phyloP scores from a whole-genome alignment of 2,329 filamentous ascomycete species.

The Paecilomyces niveus region DNA sequence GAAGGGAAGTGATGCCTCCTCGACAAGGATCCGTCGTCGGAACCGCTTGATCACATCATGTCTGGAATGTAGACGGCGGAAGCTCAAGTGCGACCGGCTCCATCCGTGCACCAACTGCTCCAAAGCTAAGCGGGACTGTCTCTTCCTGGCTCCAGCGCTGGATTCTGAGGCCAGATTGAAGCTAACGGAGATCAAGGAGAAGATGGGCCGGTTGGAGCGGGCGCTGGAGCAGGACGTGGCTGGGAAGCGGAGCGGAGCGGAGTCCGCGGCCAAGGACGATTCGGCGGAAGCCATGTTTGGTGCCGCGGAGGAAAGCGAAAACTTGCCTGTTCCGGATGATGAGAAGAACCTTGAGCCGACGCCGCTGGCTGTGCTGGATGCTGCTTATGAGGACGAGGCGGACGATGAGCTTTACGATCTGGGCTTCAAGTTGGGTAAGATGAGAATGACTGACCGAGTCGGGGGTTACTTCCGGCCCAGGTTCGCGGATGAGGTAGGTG shows the following conservation, averaged over 20 bases:
- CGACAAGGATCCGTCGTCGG: constrained; percentile 45
- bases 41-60: constrained; percentile 66
- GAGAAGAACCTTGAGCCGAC: constrained; percentile 55
- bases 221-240: constrained; percentile 63
- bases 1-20: neutral
- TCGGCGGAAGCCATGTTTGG: constrained; percentile 32
- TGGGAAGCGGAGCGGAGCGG: constrained; percentile 25
- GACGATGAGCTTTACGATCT: constrained; percentile 66
- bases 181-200: constrained; percentile 71
- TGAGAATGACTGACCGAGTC: constrained; percentile 67
- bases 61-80: constrained; percentile 63
- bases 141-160: constrained; percentile 61
- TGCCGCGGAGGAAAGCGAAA: constrained; percentile 38
- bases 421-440: constrained; percentile 62
- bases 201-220: constrained; percentile 64
- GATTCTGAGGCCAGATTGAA: constrained; percentile 63
- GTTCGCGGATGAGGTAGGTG: constrained; percentile 59
- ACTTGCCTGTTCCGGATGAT: constrained; percentile 40
- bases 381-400: constrained; percentile 59
- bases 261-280: constrained; percentile 15
- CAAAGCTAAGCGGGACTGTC: constrained; percentile 46
- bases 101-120: constrained; percentile 59
- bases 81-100: constrained; percentile 67
- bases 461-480: constrained; percentile 65
- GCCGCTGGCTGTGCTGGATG: constrained; percentile 56